Base-by-base conservation (phyloP, 345 rosid species). In the Pistacia atlantica region DNA sequence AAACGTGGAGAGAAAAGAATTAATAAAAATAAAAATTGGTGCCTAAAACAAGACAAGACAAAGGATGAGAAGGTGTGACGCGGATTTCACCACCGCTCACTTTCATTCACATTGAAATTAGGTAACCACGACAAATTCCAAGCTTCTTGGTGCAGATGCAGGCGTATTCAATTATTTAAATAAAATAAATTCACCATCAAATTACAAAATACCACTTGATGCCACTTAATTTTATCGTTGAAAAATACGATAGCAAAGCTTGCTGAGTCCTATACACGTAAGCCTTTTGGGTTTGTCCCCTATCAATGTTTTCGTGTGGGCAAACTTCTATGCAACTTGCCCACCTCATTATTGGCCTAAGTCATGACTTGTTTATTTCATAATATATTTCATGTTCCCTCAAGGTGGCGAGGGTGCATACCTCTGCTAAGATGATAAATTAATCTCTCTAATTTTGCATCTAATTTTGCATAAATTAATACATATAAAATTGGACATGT, bases 111-210 rank as follows among this genome's bases (percentile, higher is more conserved):
- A 28, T 64, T 68, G 67, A 69, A 79, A 59, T 37, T 35, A 18
- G 72, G n/a, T 33, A 61, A 17, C 79, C 64, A 60, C 80, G 67
- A 71, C 85, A 79, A 79, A 79, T 75, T 82, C 89, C 85, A 81
- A 80, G 52, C 87, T 81, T 86, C 84, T 83, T 80, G 89, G 89
- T 75, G 74, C 79, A 38, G 60, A 55, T 72, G 78, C 75, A 58
- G 11, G 33, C 35, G 31, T 16, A n/a, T 33, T 11, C 13, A 1
- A 8, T 20, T 6, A 52, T 7, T 52, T 12, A 52, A 52, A 11
- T 52, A 52, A 52, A 8, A 49, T 65, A 4, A 4, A 14, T 52
- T 37, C 11, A 45, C 10, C 10, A 57, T 25, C 28, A 72, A 8
- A 46, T 60, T 73, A 28, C 8, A 49, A 20, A 56, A 59, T 25